Conservation (phyloP, 805 yeast genomes). For the Geotrichum ghanense region DNA sequence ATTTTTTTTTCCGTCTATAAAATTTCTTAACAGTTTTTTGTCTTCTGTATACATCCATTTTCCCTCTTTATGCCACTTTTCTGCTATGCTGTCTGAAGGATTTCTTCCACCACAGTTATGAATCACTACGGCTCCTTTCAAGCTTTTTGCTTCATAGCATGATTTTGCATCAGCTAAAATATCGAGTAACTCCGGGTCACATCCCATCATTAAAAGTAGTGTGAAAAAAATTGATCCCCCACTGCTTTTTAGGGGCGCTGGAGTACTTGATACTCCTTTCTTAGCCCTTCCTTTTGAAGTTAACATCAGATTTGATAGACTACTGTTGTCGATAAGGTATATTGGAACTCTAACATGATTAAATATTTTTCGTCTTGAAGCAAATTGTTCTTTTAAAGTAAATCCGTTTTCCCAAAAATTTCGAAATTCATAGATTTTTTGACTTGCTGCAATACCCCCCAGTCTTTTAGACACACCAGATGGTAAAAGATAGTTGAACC, state of each 20-base stretch:
- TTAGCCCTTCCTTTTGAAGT: conserved; percentile 9
- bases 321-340: conserved; percentile 9
- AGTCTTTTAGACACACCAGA: conserved; percentile 54
- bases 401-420: conserved; percentile 12
- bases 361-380: conserved; percentile 12
- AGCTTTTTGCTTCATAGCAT: conserved; percentile 11
- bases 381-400: conserved; percentile 19
- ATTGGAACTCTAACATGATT: conserved; percentile 13
- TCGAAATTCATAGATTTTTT: conserved; percentile 16
- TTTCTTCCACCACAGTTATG: conserved; percentile 5
- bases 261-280: conserved; percentile 1
- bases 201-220: background rate
- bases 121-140: conserved; percentile 5
- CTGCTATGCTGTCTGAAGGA: conserved; percentile 8
- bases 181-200: background rate
- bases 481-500: conserved; percentile 53
- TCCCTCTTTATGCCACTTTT: conserved; percentile 5
- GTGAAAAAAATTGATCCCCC: conserved; percentile 1
- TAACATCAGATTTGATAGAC: conserved; percentile 2
- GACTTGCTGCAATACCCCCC: conserved; percentile 17
- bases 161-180: conserved; percentile 7
- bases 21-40: conserved; percentile 1
- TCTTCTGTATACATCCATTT: background rate
- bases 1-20: conserved; percentile 1
- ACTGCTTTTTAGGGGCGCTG: conserved; percentile 6